Base-by-base conservation (phyloP, 2,329 filamentous ascomycete species). In the Aspergillus sp. region DNA sequence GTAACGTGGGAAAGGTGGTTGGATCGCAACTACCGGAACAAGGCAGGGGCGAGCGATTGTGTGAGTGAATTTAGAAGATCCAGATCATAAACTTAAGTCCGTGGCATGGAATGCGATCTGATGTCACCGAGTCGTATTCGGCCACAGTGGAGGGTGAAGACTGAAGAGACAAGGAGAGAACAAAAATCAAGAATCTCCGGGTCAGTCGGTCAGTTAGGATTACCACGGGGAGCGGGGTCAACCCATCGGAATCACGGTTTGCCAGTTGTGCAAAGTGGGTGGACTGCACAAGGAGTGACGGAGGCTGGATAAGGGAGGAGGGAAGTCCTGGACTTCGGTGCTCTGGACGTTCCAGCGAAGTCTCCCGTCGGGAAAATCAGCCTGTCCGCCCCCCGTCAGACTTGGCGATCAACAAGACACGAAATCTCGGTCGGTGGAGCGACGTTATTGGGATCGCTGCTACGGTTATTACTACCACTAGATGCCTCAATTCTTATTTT, bases 331-430 rank as follows among this genome's bases (percentile, higher is more conserved):
- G 26, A 29, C 26, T 29, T 29, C 24, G 24, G 24, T 24, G 24
- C 24, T 24, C 24, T 49, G 57, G 55, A 55, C 57, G 55, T 47
- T 60, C 55, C 49, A 62, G 49, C 52, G 57, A 55, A 58, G 58
- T 57, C 52, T 50, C 14, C 20, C 52, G 56, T 58, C 63, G 63
- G 64, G 56, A 65, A 62, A 63, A 63, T 63, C 59, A 61, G 54
- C 56, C 56, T 56, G 60, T 59, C 57, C 26, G 57, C 59, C 56
- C 57, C 55, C 57, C 55, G 42, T 54, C 49, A 60, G 54, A 63
- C 58, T 57, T 61, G 63, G 61, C 61, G 63, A 62, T 64, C 60
- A 57, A 49, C 42, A 24, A 12, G 36, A 47, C 45, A 47, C 45
- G 22, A 47, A 47, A 47, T 47, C 45, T 55, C 20, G 18, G 36